Evolutionary conservation across 1,284 basidiomycete species (phyloP).

Genomic region (Malassezia brasiliensis): DNA sequence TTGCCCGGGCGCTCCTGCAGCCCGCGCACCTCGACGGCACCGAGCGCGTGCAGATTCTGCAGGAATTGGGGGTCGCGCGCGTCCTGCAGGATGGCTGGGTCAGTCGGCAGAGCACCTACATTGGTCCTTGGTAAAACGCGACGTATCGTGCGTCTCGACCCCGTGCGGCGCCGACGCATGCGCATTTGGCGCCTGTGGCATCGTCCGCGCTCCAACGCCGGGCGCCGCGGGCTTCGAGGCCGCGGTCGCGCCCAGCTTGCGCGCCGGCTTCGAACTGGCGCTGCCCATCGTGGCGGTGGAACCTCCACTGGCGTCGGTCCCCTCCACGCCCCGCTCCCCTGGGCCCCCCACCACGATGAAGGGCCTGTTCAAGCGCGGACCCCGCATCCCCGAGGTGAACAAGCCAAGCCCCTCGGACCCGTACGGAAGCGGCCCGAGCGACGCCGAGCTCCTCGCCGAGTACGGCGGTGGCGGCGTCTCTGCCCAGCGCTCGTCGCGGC

Average conservation of each 20-base stretch:
- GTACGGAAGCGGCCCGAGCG: constrained; percentile 3
- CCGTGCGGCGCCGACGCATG: no score
- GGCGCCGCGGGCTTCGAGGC: not conserved
- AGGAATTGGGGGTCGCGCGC: constrained; percentile 14
- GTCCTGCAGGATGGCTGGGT: constrained; percentile 10
- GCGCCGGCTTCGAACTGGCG: constrained; percentile 13
- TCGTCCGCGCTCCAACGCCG: not conserved
- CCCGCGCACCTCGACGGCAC: not conserved
- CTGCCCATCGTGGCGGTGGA: constrained; percentile 13
- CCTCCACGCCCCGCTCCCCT: not conserved
- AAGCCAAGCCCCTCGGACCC: not conserved
- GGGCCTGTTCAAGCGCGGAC: constrained; percentile 10
- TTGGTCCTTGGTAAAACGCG: constrained; percentile 10
- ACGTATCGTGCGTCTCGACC: not conserved
- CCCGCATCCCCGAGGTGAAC: constrained; percentile 9
- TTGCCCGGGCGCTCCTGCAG: not conserved
- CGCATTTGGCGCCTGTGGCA: no score
- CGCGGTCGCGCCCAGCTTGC: not conserved
- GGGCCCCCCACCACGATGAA: constrained; percentile 4
- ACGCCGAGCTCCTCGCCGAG: constrained; percentile 39
- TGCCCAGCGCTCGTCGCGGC: not conserved
- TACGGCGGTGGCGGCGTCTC: constrained; percentile 36
- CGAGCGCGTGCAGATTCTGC: constrained; percentile 9
- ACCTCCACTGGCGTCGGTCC: not conserved
- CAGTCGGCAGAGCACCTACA: constrained; percentile 2